Conservation (phyloP, 768 basidiomycete species). For the Termitomyces sp. region DNA sequence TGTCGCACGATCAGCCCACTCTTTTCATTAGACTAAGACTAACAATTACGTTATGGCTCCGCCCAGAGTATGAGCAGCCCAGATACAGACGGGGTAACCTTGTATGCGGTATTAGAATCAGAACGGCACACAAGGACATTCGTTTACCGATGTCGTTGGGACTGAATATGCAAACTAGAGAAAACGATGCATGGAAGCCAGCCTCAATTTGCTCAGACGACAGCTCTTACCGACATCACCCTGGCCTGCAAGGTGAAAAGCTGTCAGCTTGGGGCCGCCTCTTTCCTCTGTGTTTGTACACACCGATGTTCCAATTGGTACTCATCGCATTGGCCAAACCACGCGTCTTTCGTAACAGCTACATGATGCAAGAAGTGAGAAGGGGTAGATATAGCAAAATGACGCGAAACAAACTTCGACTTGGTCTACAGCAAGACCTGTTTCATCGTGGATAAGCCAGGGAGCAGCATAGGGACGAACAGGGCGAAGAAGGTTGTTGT, state of each 20-base stretch:
- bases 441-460: slow-evolving; percentile 55
- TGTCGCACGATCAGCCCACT: slow-evolving; percentile 20
- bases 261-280: neutral
- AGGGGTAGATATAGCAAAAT: neutral
- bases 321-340: slow-evolving; percentile 50
- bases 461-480: slow-evolving; percentile 37
- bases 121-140: neutral
- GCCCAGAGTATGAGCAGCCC: slow-evolving; percentile 56
- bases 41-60: slow-evolving; percentile 48
- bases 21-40: neutral
- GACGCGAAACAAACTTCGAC: slow-evolving; percentile 36
- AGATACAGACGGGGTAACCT: slow-evolving; percentile 53
- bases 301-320: slow-evolving; percentile 43
- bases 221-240: slow-evolving; percentile 43
- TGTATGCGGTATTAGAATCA: neutral
- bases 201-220: neutral
- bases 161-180: slow-evolving; percentile 54
- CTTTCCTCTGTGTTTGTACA: slow-evolving; percentile 2
- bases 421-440: slow-evolving; percentile 35
- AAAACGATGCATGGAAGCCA: neutral
- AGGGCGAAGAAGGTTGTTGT: slow-evolving; percentile 35
- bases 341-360: slow-evolving; percentile 39
- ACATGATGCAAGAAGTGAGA: neutral
- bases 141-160: slow-evolving; percentile 55
- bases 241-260: slow-evolving; percentile 26